A percentile compares a stretch with the other conserved stretches of the same genome.
Evolutionary conservation across 768 basidiomycete species (phyloP).

Genomic region (Boletus eberwhitei): DNA sequence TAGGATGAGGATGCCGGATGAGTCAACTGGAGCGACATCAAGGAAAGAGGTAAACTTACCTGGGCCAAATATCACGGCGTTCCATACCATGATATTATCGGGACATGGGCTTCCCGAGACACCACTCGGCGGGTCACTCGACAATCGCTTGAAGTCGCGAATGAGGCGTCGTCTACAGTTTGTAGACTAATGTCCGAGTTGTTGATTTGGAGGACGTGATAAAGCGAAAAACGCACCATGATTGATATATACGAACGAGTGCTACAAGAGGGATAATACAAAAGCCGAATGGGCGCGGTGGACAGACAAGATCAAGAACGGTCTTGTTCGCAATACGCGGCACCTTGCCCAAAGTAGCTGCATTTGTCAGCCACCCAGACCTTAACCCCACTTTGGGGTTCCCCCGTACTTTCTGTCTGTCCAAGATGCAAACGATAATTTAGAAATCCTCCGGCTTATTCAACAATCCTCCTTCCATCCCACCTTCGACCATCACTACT

Average conservation of each 20-base stretch:
- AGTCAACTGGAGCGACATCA: background rate
- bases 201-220: background rate
- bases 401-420: background rate
- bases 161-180: conserved; percentile 94
- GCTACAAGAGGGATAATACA: background rate
- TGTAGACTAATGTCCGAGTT: conserved; percentile 61
- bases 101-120: conserved; percentile 96
- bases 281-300: background rate
- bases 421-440: background rate
- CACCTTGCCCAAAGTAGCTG: background rate
- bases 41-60: conserved; percentile 47
- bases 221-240: conserved; percentile 18
- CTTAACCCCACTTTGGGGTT: conserved; percentile 23
- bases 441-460: conserved; percentile 39
- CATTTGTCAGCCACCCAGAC: conserved; percentile 24
- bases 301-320: conserved; percentile 10
- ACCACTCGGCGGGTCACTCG: conserved; percentile 91
- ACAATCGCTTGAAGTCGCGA: conserved; percentile 95
- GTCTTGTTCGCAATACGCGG: background rate
- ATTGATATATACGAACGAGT: background rate
- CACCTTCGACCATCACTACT: conserved; percentile 68
- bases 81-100: conserved; percentile 99
- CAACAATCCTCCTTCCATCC: conserved; percentile 70
- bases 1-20: background rate
- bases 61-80: conserved; percentile 98